These are phyloP conservation scores for Aspergillus tanneri DNA, from an alignment of 2,329 filamentous ascomycete genomes.

Conservation along the genomic window DNA sequence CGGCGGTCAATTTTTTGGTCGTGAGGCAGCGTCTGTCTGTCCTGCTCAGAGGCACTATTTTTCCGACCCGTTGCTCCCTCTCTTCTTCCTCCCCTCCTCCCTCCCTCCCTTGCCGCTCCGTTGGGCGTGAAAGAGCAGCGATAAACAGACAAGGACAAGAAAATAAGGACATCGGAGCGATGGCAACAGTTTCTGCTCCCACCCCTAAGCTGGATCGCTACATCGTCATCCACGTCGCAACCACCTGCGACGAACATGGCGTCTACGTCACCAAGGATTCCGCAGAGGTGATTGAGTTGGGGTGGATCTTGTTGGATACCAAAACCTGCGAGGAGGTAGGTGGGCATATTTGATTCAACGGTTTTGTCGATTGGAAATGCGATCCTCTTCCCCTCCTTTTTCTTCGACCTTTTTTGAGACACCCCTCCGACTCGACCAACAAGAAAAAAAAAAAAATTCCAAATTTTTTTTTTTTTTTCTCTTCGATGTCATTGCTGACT, in stretches of 20 bases:
- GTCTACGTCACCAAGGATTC: conserved; percentile 99
- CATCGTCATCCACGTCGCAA: conserved; percentile 96
- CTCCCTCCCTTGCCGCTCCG: conserved; percentile 28
- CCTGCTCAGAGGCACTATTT: conserved; percentile 14
- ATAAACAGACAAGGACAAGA: conserved; percentile 6
- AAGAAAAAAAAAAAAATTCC: conserved; percentile 10
- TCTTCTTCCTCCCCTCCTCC: conserved; percentile 16
- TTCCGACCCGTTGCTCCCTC: conserved; percentile 21
- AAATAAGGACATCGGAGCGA: conserved; percentile 26
- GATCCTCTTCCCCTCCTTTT: not conserved
- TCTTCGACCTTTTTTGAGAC: not conserved
- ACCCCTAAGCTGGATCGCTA: conserved; percentile 86
- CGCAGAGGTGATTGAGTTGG: conserved; percentile 97
- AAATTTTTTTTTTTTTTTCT: conserved; percentile 20
- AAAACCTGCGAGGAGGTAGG: conserved; percentile 90
- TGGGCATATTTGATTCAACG: conserved; percentile 12
- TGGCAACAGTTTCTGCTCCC: conserved; percentile 50
- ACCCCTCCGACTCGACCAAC: not conserved
- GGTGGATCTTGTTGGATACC: conserved; percentile 93
- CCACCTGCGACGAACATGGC: conserved; percentile 97
- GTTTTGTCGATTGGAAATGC: not conserved
- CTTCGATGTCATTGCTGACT: not conserved
- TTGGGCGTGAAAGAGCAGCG: conserved; percentile 24
- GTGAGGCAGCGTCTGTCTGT: conserved; percentile 21
- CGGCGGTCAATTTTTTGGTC: conserved; percentile 26